Evolutionary conservation across 768 basidiomycete species (phyloP).

Genomic region (Agrocybe chaxingu): DNA sequence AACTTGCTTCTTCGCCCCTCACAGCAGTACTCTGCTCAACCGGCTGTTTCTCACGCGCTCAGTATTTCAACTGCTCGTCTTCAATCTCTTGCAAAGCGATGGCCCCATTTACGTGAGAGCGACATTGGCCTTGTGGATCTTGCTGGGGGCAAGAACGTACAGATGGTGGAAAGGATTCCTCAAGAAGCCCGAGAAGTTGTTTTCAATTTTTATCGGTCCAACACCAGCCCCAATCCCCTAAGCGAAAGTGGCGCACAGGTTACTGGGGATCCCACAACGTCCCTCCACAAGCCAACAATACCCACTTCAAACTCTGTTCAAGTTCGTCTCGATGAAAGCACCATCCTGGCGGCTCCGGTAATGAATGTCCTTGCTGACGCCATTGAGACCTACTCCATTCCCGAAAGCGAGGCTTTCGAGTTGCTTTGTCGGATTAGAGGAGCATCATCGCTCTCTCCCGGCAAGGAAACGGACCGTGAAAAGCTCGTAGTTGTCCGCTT

Average conservation of each 20-base stretch:
- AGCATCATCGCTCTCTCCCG: conserved; percentile 63
- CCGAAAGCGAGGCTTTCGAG: conserved; percentile 84
- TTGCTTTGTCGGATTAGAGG: conserved; percentile 83
- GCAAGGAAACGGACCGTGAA: conserved; percentile 61
- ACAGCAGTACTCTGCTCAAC: conserved; percentile 90
- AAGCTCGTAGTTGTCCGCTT: conserved; percentile 81
- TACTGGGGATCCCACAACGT: conserved; percentile 41
- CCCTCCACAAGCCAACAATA: conserved; percentile 40
- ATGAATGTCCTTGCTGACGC: conserved; percentile 77
- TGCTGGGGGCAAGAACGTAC: conserved; percentile 48
- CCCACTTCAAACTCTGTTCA: conserved; percentile 49
- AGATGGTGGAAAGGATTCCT: conserved; percentile 61
- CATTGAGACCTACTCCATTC: conserved; percentile 63
- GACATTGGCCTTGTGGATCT: conserved; percentile 76
- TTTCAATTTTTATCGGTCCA: conserved; percentile 78
- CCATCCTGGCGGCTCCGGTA: conserved; percentile 56
- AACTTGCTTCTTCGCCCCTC: conserved; percentile 88
- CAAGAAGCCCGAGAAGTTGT: conserved; percentile 74
- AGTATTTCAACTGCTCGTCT: conserved; percentile 80
- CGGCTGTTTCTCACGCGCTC: conserved; percentile 79
- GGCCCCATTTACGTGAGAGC: conserved; percentile 79
- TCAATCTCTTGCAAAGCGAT: conserved; percentile 79
- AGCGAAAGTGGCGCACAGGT: conserved; percentile 46
- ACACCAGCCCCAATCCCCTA: conserved; percentile 32
- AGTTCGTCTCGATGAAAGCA: conserved; percentile 61